Base-by-base conservation (phyloP, 805 yeast genomes). In the Ogataea philodendri region DNA sequence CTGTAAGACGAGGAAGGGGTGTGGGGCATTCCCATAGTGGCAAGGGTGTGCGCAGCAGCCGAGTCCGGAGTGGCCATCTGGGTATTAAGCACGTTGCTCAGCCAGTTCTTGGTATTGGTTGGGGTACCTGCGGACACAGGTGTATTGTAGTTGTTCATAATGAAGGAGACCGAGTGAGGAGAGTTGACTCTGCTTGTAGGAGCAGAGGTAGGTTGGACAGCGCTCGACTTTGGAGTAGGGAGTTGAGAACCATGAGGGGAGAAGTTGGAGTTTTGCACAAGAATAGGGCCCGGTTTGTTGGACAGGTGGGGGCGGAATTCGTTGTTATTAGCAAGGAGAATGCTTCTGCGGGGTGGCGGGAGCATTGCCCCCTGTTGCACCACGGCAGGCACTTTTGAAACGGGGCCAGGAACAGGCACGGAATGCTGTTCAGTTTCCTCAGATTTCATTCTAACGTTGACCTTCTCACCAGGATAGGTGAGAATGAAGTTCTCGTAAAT, bases 401-500 rank as follows among this genome's bases (percentile, higher is more conserved):
- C 27, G 24, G 30, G n/a, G n/a, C n/a, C n/a, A n/a, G n/a, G n/a
- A n/a, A n/a, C n/a, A n/a, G n/a, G n/a, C n/a, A n/a, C n/a, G n/a
- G n/a, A n/a, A n/a, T n/a, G n/a, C n/a, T n/a, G n/a, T n/a, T n/a
- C n/a, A n/a, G n/a, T 30, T 6, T 41, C 39, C 32, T 37, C 35
- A 11, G 36, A 50, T 31, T 54, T 49, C 16, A 55, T 47, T 16
- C 62, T 39, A 17, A 57, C 52, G 34, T 55, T 57, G 25, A 56
- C 45, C 35, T 57, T 57, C 37, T 56, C 59, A 23, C 60, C 60
- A 14, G 62, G 62, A 39, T 57, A 59, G 2, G 62, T 52, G 10
- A 57, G 34, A n/a, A 58, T 46, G 41, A 54, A 53, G 35, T 55
- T 57, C 44, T 73, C 76, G 46, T 66, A 67, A 27, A 80, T 78